phyloP scores from a whole-genome alignment of 768 basidiomycete genomes.

The Crucibulum laeve region DNA sequence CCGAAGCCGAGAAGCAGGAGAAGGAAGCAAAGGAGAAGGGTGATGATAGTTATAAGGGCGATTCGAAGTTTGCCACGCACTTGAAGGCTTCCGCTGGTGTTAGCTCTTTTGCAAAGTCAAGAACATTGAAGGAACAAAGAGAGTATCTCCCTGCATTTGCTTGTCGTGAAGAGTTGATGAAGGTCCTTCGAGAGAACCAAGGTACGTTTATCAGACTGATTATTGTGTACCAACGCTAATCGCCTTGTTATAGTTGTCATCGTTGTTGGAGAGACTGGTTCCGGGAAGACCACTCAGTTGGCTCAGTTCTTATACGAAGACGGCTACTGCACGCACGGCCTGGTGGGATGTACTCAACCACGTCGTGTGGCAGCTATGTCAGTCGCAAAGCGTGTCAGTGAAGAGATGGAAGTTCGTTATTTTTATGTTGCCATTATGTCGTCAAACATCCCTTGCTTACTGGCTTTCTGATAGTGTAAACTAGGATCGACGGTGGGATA shows the following conservation, averaged over 20 bases:
- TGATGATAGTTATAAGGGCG: constrained; percentile 78
- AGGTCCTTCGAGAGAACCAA: constrained; percentile 90
- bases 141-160: constrained; percentile 98
- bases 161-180: constrained; percentile 89
- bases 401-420: constrained; percentile 89
- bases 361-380: constrained; percentile 99
- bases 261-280: constrained; percentile 99
- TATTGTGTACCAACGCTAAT: background rate
- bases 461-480: constrained; percentile 55
- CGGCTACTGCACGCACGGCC: constrained; percentile 84
- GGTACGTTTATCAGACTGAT: constrained; percentile 38
- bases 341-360: constrained; percentile 97
- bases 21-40: constrained; percentile 50
- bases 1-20: constrained; percentile 47
- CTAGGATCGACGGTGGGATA: constrained; percentile 92
- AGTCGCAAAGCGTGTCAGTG: constrained; percentile 99
- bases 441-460: background rate
- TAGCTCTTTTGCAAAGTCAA: constrained; percentile 73
- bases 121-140: constrained; percentile 90
- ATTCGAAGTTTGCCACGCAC: constrained; percentile 96
- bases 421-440: background rate
- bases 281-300: constrained; percentile 97
- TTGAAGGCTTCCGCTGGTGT: constrained; percentile 75
- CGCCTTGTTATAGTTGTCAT: constrained; percentile 61
- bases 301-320: constrained; percentile 96